These are phyloP conservation scores for Paraconiothyrium brasiliense DNA, from an alignment of 2,329 filamentous ascomycete species.

Conservation along the genomic window DNA sequence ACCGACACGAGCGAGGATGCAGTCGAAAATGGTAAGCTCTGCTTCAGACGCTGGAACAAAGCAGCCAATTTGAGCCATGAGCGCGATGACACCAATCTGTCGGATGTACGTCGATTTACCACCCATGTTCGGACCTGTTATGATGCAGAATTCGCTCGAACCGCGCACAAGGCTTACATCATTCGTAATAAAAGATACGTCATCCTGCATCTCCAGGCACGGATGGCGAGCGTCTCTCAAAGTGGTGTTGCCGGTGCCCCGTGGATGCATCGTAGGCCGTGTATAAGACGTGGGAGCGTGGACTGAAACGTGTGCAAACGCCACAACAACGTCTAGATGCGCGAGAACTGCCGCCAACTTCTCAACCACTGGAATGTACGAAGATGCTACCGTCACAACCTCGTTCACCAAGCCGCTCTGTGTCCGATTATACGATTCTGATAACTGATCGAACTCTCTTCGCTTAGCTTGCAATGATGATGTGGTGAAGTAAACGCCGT, in stretches of 20 bases:
- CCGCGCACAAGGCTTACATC: conserved; percentile 84
- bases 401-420: conserved; percentile 91
- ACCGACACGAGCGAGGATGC: conserved; percentile 93
- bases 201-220: conserved; percentile 98
- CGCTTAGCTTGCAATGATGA: conserved; percentile 79
- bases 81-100: conserved; percentile 93
- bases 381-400: conserved; percentile 91
- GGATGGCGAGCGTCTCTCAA: conserved; percentile 95
- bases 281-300: conserved; percentile 94
- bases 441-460: conserved; percentile 92
- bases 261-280: conserved; percentile 86
- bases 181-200: conserved; percentile 98
- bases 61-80: conserved; percentile 97
- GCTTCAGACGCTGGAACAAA: conserved; percentile 93
- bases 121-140: conserved; percentile 98
- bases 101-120: conserved; percentile 99
- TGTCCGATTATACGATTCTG: conserved; percentile 92
- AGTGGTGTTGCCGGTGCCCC: conserved; percentile 86
- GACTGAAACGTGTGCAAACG: conserved; percentile 90
- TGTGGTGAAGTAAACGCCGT: conserved; percentile 98
- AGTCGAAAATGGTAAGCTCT: conserved; percentile 95
- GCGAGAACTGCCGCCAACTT: conserved; percentile 86
- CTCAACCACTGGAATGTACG: conserved; percentile 93
- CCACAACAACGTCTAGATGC: conserved; percentile 93
- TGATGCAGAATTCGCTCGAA: conserved; percentile 89